phyloP scores from a whole-genome alignment of 2,329 filamentous ascomycete species.

The Xylaria sp. region DNA sequence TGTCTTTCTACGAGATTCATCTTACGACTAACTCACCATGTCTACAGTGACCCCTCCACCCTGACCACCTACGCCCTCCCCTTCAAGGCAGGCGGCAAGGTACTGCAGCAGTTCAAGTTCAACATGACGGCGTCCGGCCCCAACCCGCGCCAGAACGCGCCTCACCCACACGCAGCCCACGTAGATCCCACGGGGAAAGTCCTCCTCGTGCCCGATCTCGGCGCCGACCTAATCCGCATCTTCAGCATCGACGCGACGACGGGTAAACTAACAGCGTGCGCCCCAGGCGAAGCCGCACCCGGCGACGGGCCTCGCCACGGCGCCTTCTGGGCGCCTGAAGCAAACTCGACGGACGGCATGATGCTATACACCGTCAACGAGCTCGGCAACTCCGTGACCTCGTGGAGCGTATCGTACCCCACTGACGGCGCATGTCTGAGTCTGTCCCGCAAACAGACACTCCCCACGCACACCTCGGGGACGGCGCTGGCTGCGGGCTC shows the following conservation, averaged over 20 bases:
- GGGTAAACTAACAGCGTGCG: slow-evolving; percentile 53
- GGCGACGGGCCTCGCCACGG: slow-evolving; percentile 61
- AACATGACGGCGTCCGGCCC: slow-evolving; percentile 51
- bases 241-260: slow-evolving; percentile 54
- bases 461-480: slow-evolving; percentile 53
- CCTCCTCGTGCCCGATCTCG: slow-evolving; percentile 58
- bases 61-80: slow-evolving; percentile 52
- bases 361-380: slow-evolving; percentile 54
- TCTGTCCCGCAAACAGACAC: slow-evolving; percentile 52
- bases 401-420: slow-evolving; percentile 56
- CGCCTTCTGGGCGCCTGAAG: slow-evolving; percentile 52
- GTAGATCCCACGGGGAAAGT: slow-evolving; percentile 55
- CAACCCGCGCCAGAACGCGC: slow-evolving; percentile 57
- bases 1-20: slow-evolving; percentile 6
- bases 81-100: slow-evolving; percentile 36
- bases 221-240: slow-evolving; percentile 60
- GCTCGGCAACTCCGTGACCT: slow-evolving; percentile 55
- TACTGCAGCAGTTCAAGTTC: slow-evolving; percentile 48
- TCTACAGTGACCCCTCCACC: slow-evolving; percentile 47
- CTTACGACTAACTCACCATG: slow-evolving; percentile 24
- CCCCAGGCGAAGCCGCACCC: slow-evolving; percentile 47
- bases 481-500: slow-evolving; percentile 50
- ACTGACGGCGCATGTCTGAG: slow-evolving; percentile 49
- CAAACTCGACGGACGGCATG: slow-evolving; percentile 36
- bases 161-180: slow-evolving; percentile 60